Base-by-base conservation (phyloP, 2,329 filamentous ascomycete species). In the Monosporascus ibericus region DNA sequence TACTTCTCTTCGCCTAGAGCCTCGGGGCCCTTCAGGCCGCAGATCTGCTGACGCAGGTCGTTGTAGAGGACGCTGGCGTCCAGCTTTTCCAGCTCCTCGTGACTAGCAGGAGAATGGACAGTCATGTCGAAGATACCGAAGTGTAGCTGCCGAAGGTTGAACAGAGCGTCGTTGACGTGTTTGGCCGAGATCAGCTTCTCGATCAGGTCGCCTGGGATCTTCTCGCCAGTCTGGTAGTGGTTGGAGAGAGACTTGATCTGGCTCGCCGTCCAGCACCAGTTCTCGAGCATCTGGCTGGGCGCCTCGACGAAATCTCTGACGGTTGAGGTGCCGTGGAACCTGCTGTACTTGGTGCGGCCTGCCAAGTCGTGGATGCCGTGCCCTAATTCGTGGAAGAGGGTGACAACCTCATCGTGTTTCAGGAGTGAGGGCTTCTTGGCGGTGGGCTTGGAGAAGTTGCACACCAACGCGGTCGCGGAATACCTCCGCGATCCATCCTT, bases 51-150 rank as follows among this genome's bases (percentile, higher is more conserved):
- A 47, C 89, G 80, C 46, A 92, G 77, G 27, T 81, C 75, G 68
- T 94, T 92, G 77, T 89, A 92, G 24, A 85, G 72, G 55, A 77
- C 75, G 47, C 82, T 82, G 30, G 85, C 75, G 52, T 90, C 79
- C 55, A 92, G 69, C 22, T 76, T 71, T 72, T 89, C 78, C 17
- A 87, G 72, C n/a, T 83, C 86, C 11, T 80, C 81, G 58, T 90
- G 87, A n/a, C 78, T 80, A 58, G 77, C 74, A 7, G 87, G 85
- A 27, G 84, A 81, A 70, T 94, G 89, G 3, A 92, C 79, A 0
- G 83, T 82, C 88, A 94, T 92, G 67, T 94, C 88, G 61, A 89
- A 92, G 55, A 89, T 86, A 39, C 88, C 89, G 64, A 91, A 90
- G 68, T 90, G 84, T 42, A 94, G 75, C 69, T 92, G 89, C 40